A percentile compares a stretch with the other conserved stretches of the same genome.
Conservation (phyloP, 805 yeast species). For the Torulaspora indica region DNA sequence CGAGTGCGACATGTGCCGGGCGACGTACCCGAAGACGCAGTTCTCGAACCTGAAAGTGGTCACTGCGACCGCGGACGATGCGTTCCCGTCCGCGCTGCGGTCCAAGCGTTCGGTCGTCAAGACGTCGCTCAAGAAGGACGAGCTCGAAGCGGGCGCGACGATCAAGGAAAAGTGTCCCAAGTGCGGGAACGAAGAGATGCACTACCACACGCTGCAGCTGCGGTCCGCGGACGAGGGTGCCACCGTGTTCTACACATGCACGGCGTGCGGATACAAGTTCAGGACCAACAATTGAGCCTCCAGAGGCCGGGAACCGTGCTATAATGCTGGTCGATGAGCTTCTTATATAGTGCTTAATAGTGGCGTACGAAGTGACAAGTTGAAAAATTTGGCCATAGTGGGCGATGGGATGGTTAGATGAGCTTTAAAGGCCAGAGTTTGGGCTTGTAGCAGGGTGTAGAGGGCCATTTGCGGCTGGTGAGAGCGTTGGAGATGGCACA, state of each 20-base stretch:
- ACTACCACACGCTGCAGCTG: constrained; percentile 90
- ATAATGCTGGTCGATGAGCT: too few relatives aligned
- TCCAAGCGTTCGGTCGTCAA: constrained; percentile 87
- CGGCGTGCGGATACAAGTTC: constrained; percentile 85
- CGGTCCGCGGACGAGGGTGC: constrained; percentile 99
- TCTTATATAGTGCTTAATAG: too few relatives aligned
- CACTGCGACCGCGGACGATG: constrained; percentile 84
- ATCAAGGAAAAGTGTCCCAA: constrained; percentile 98
- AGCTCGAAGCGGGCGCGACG: constrained; percentile 90
- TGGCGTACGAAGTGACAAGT: constrained; percentile 6
- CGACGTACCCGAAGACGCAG: constrained; percentile 35
- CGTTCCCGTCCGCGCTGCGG: constrained; percentile 82
- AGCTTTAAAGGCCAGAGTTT: too few relatives aligned
- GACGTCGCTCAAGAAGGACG: constrained; percentile 69
- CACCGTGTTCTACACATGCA: constrained; percentile 95
- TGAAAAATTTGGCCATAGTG: constrained; percentile 1
- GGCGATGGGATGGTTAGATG: neutral
- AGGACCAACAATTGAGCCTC: constrained; percentile 83
- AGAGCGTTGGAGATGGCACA: constrained; percentile 28
- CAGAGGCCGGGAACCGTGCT: neutral
- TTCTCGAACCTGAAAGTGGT: constrained; percentile 80
- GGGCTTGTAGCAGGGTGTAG: neutral
- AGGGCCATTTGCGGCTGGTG: constrained; percentile 2
- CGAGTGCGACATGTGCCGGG: constrained; percentile 53
- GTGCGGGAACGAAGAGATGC: constrained; percentile 98